phyloP scores from a whole-genome alignment of 371 early-diverging fungal genomes.

The Nematocida sp. region DNA sequence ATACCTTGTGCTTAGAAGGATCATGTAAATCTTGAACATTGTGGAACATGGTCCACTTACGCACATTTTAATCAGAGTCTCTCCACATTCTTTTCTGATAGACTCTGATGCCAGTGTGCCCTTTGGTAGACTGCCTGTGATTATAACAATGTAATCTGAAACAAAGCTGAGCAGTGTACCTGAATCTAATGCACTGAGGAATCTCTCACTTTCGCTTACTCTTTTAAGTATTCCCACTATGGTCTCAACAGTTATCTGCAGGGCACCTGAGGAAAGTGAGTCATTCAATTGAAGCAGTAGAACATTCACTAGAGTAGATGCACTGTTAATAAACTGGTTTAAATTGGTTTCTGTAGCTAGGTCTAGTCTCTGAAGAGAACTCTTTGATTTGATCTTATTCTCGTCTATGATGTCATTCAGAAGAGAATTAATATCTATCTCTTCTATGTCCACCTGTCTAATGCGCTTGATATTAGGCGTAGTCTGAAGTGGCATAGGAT shows the following conservation, averaged over 20 bases:
- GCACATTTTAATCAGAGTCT: conserved; percentile 35
- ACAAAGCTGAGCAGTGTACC: conserved; percentile 36
- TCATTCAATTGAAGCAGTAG: conserved; percentile 49
- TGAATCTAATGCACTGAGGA: conserved; percentile 25
- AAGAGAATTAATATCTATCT: conserved; percentile 22
- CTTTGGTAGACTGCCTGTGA: conserved; percentile 40
- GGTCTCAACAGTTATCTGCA: neutral
- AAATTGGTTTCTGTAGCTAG: neutral
- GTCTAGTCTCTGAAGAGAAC: conserved; percentile 30
- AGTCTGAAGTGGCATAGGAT: neutral
- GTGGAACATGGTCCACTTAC: conserved; percentile 8
- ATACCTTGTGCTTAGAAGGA: conserved; percentile 39
- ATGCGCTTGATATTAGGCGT: conserved; percentile 27
- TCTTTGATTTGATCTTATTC: conserved; percentile 1
- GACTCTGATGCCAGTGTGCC: conserved; percentile 11
- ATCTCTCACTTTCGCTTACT: conserved; percentile 22
- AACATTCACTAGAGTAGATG: conserved; percentile 42
- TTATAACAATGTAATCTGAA: conserved; percentile 46
- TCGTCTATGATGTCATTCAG: conserved; percentile 51
- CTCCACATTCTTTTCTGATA: conserved; percentile 45
- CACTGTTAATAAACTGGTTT: conserved; percentile 4
- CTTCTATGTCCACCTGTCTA: neutral
- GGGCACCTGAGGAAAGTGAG: conserved; percentile 39
- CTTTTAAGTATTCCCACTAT: conserved; percentile 38
- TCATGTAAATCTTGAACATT: conserved; percentile 48